phyloP scores from a whole-genome alignment of 768 basidiomycete genomes.

The Suillus subluteus region DNA sequence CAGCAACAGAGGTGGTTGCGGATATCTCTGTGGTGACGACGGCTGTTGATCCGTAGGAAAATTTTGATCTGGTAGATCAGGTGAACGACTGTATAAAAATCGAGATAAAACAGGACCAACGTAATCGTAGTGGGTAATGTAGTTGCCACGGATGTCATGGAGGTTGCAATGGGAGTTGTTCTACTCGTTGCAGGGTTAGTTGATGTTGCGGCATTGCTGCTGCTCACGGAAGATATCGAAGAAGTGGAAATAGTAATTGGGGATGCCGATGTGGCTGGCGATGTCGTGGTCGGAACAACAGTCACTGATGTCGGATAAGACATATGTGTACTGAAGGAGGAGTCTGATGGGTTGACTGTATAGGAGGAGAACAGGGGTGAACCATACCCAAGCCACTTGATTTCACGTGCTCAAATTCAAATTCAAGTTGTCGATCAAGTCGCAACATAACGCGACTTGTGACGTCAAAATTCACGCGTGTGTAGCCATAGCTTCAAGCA shows the following conservation, averaged over 20 bases:
- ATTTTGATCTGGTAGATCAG: constrained; percentile 22
- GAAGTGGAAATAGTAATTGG: not conserved
- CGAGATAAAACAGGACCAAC: constrained; percentile 19
- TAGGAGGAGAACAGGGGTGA: not conserved
- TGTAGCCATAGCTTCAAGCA: not conserved
- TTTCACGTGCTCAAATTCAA: not conserved
- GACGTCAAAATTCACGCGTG: not conserved
- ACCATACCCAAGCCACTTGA: not conserved
- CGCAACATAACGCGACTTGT: no score
- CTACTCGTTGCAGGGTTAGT: not conserved
- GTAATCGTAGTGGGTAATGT: constrained; percentile 18
- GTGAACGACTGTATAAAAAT: not conserved
- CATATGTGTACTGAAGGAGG: not conserved
- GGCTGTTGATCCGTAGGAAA: constrained; percentile 24
- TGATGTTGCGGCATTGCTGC: not conserved
- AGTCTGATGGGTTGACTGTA: not conserved
- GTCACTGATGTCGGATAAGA: not conserved
- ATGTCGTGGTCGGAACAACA: not conserved
- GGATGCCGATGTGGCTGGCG: not conserved
- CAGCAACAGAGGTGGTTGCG: constrained; percentile 16
- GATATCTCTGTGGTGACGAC: constrained; percentile 23
- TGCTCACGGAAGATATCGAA: not conserved
- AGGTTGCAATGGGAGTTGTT: not conserved
- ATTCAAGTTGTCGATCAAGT: not conserved
- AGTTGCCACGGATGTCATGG: not conserved